A percentile compares a stretch with the other conserved stretches of the same genome.
phyloP scores from a whole-genome alignment of 768 basidiomycete species.

The Clavaria fumosa region DNA sequence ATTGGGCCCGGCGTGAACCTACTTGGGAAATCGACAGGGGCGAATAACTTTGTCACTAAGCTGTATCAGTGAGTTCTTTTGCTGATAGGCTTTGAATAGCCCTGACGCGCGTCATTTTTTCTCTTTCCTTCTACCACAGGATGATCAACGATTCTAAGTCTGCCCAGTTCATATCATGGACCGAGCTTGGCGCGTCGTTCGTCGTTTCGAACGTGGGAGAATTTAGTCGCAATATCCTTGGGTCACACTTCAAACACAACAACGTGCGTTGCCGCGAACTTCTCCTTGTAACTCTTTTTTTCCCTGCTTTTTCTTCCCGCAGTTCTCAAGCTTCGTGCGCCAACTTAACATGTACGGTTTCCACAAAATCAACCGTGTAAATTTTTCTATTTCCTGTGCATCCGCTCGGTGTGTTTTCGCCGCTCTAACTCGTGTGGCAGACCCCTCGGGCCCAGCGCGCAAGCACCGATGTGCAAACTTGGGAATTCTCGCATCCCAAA shows the following conservation, averaged over 20 bases:
- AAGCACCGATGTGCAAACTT: conserved; percentile 65
- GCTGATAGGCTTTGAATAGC: not conserved
- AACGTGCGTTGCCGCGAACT: conserved; percentile 36
- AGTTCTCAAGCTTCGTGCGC: conserved; percentile 91
- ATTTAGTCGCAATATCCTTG: conserved; percentile 72
- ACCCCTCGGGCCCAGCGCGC: conserved; percentile 75
- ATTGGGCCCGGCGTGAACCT: conserved; percentile 34
- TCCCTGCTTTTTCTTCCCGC: conserved; percentile 6
- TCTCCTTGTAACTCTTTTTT: not conserved
- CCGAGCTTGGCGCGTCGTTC: conserved; percentile 68
- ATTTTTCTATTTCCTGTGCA: conserved; percentile 13
- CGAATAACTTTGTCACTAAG: conserved; percentile 81
- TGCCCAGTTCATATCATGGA: conserved; percentile 70
- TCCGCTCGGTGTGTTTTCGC: conserved; percentile 4
- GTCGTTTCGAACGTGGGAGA: conserved; percentile 79
- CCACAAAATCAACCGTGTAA: conserved; percentile 81
- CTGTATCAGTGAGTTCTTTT: conserved; percentile 53
- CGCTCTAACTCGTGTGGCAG: conserved; percentile 20
- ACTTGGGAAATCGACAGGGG: conserved; percentile 50
- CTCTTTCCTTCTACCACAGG: conserved; percentile 21
- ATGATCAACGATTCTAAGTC: conserved; percentile 82
- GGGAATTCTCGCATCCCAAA: conserved; percentile 83
- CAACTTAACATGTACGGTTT: conserved; percentile 97
- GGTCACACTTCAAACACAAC: conserved; percentile 83
- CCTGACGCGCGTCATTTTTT: not conserved